Evolutionary conservation across 768 basidiomycete genomes (phyloP), one percentile per base, ranked within the genome.

Genomic region (Podaxis sp.): DNA sequence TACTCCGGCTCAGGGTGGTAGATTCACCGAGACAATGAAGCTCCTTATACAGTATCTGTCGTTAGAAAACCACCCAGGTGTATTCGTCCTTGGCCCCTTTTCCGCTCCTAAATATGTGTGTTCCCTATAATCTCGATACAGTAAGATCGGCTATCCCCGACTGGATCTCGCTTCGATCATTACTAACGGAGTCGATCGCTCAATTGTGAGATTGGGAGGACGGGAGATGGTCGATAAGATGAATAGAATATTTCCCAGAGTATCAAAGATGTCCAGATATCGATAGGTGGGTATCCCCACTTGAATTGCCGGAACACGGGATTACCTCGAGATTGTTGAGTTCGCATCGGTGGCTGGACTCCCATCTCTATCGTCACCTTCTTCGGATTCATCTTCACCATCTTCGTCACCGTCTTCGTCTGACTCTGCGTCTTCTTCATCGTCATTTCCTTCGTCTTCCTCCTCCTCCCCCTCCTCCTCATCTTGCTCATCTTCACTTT

Each of bases 401-500:
- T 73, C 72, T 0, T 67, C 71, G 1, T 73, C 74, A 70, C 16
- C 42, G 14, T 44, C 42, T 21, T 18, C 18, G 14, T 44, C 42
- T 16, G 42, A 44, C 18, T 18, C 42, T 7, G 68, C 32, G 7
- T 7, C 68, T 4, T 72, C 68, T 10, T 72, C 74, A 6, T 72
- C 73, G 0, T 73, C 70, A 1, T 68, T 69, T 6, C 66, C 68
- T 6, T n/a, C 42, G 18, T n/a, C 18, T 18, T 71, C 74, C 0
- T 69, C 70, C 1, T 69, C 70, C 5, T 70, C 71, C 13, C 68
- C 72, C 25, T 67, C 69, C 10, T 66, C 67, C 13, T 63, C 70
- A 5, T 68, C 65, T 3, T 74, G 75, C 0, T 70, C 61, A 5
- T 57, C 59, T 14, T 71, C 74, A 0, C 68, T 69, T 1, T 69